These are phyloP conservation scores for Tolypocladium endophyticum DNA, from an alignment of 2,329 filamentous ascomycete species.

Conservation along the genomic window DNA sequence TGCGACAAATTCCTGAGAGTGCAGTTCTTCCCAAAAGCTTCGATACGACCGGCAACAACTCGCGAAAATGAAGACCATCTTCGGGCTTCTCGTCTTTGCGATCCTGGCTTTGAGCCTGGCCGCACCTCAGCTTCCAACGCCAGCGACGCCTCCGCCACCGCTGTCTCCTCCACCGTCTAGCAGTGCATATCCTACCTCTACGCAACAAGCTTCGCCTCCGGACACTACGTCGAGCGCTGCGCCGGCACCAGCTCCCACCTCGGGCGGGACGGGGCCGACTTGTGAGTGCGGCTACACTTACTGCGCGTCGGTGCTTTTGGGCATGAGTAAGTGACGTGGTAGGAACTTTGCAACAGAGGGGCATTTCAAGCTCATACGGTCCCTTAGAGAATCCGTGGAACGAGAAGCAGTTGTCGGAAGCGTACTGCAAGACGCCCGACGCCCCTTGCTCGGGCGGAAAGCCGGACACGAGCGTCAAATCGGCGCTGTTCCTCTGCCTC, in stretches of 20 bases:
- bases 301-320: constrained; percentile 26
- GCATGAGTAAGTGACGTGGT: constrained; percentile 18
- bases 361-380: background rate
- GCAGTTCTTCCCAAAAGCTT: background rate
- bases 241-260: constrained; percentile 7
- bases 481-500: constrained; percentile 27
- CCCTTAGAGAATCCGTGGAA: constrained; percentile 21
- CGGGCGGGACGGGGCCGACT: constrained; percentile 16
- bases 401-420: constrained; percentile 18
- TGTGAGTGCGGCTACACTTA: constrained; percentile 33
- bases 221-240: constrained; percentile 1
- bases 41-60: background rate
- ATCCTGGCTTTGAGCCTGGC: constrained; percentile 6
- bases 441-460: constrained; percentile 18
- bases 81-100: constrained; percentile 11
- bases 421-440: constrained; percentile 27
- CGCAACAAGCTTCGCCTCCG: background rate
- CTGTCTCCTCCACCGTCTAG: constrained; percentile 3
- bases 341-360: background rate
- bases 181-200: background rate
- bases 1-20: background rate
- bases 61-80: constrained; percentile 14
- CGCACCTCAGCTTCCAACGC: constrained; percentile 5
- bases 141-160: constrained; percentile 12
- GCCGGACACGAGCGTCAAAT: constrained; percentile 18